Evolutionary conservation across 176 grass and related monocot species (phyloP), one percentile per base, ranked within the genome.

Genomic region (Neostapfia colusana): DNA sequence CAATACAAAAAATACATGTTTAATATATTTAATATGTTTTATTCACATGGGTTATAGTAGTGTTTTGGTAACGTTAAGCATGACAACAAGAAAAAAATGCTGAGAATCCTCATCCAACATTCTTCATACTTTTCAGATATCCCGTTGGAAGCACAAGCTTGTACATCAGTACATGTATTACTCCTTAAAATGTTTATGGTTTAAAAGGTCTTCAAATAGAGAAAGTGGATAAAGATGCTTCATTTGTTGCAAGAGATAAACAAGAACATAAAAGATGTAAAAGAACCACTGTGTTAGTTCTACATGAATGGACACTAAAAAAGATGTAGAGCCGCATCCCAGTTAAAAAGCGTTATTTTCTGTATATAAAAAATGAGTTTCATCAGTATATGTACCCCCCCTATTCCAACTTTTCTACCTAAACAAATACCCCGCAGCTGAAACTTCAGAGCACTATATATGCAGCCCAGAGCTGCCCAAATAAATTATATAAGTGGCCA

Each of bases 221-320:
- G 0, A 37, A 84, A 84, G 8, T 20, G 16, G 20, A 67, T n/a
- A n/a, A 85, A 59, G 15, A 68, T 74, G 63, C 38, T 80, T 34
- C 16, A 9, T 49, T 41, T 48, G 4, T 73, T 74, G 31, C 37
- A n/a, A 80, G 26, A 61, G n/a, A 74, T 6, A 8, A 60, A 38
- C 27, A 6, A 50, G 39, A 67, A 46, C 15, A 55, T 8, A 45
- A 25, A 45, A 25, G 11, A 75, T 8, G 44, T 17, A 8, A 40
- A 76, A 69, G 40, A 40, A n/a, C 43, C 8, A 65, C 28, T 16
- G 7, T 27, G 53, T 8, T 73, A 74, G 56, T 16, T 17, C 34
- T 8, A 34, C 35, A 53, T 17, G 18, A 27, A 81, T 39, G 1
- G 44, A 9, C 6, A 0, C 31, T 27, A 62, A 34, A 68, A 37